phyloP scores from a whole-genome alignment of 306 rosid species.

The Medicago truncatula region DNA sequence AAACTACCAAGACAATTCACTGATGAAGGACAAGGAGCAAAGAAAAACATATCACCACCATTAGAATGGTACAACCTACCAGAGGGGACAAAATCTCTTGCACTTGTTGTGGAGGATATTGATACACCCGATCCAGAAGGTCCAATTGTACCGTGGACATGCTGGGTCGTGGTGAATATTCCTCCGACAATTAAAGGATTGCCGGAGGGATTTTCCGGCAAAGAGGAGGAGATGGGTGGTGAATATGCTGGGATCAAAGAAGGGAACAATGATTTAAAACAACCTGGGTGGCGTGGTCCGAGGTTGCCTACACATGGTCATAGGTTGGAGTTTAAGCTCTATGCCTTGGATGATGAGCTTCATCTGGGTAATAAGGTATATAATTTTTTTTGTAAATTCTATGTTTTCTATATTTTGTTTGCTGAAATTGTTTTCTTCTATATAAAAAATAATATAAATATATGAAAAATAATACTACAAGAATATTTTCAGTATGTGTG shows the following conservation, averaged over 20 bases:
- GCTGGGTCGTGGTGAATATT: constrained; percentile 77
- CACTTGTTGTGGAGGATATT: constrained; percentile 74
- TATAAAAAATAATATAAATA: too few relatives aligned
- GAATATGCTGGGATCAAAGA: constrained; percentile 60
- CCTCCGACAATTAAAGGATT: constrained; percentile 60
- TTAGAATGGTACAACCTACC: constrained; percentile 90
- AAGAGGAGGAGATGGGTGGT: constrained; percentile 58
- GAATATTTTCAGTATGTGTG: too few relatives aligned
- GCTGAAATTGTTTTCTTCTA: too few relatives aligned
- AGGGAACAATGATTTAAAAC: constrained; percentile 69
- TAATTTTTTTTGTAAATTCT: neutral
- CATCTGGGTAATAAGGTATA: constrained; percentile 74
- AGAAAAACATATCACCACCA: constrained; percentile 79
- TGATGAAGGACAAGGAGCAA: constrained; percentile 77
- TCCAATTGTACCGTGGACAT: constrained; percentile 75
- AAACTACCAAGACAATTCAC: constrained; percentile 71
- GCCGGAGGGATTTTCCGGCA: constrained; percentile 82
- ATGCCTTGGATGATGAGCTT: constrained; percentile 71
- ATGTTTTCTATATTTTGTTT: neutral
- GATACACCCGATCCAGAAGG: constrained; percentile 70
- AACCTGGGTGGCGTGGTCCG: constrained; percentile 84
- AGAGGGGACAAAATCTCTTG: constrained; percentile 63
- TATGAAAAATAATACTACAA: too few relatives aligned
- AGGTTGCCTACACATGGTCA: constrained; percentile 70
- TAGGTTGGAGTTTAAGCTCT: constrained; percentile 72